Evolutionary conservation across 768 basidiomycete genomes (phyloP), one percentile per base, ranked within the genome.

Genomic region (Termitomyces sp.): DNA sequence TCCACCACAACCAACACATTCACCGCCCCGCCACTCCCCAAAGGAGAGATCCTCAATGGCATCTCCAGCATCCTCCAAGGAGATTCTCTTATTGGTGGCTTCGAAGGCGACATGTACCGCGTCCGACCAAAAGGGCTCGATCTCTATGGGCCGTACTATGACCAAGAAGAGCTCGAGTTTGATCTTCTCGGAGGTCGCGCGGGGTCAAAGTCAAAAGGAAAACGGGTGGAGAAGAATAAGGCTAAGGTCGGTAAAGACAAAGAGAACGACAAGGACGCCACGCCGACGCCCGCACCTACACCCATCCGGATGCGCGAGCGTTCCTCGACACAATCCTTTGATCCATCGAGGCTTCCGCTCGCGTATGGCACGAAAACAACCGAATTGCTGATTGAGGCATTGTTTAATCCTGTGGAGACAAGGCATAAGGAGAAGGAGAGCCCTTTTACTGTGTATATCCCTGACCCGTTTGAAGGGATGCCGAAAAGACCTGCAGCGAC

Each of bases 341-440:
- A 76, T 61, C 68, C 76, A 6, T 67, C 71, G n/a, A 67, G 71
- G 33, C 76, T 88, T 7, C 84, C 84, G 1, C 67, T 72, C 18
- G 80, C 82, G 4, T 78, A 81, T 60, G 85, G 87, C 1, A 79
- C 85, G 2, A 81, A 81, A 51, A 82, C 84, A 14, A 91, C 89
- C 0, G 89, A 89, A 67, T 76, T 77, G 37, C 77, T 93, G 42
- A 91, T 92, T 66, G 91, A 93, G 55, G 84, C 88, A 5, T 68
- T 93, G 26, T 93, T 93, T 68, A 93, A 93, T 64, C 90, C 91
- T 2, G 77, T 78, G 2, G 79, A 76, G 2, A 81, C 81, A 9
- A 74, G 72, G 1, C 75, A 78, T 42, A 65, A 63, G 60, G 63
- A 64, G 18, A 66, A 70, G 36, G 74, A 77, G 57, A 73, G 69